Conservation (phyloP, 768 basidiomycete genomes). For the Tremella fuciformis region DNA sequence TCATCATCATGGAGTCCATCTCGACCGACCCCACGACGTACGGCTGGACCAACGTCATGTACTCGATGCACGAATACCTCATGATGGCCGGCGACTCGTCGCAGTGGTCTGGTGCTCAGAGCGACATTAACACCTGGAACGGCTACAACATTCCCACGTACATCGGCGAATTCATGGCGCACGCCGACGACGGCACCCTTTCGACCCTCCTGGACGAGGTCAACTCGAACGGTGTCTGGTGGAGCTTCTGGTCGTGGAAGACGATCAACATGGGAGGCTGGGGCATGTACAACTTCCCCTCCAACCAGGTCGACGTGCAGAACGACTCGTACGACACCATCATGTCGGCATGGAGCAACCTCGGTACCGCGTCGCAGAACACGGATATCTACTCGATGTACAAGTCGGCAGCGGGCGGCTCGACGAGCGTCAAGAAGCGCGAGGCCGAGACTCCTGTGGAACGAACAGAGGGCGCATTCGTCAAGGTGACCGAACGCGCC, state of each 20-base stretch:
- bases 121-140: slow-evolving; percentile 29
- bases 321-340: slow-evolving; percentile 38
- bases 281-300: slow-evolving; percentile 37
- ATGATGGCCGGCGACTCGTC: slow-evolving; percentile 39
- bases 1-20: slow-evolving; percentile 45
- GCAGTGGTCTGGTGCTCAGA: slow-evolving; percentile 20
- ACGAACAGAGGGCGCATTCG: not conserved
- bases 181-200: slow-evolving; percentile 25
- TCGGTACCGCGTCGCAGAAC: slow-evolving; percentile 22
- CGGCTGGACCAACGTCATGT: slow-evolving; percentile 47
- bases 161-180: slow-evolving; percentile 45
- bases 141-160: slow-evolving; percentile 32
- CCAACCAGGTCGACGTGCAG: slow-evolving; percentile 29
- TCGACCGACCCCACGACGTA: slow-evolving; percentile 34
- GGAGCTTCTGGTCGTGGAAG: slow-evolving; percentile 39
- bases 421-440: slow-evolving; percentile 11
- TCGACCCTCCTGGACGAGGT: slow-evolving; percentile 34
- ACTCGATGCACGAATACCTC: slow-evolving; percentile 46
- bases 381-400: slow-evolving; percentile 21
- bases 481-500: slow-evolving; percentile 3
- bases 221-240: slow-evolving; percentile 32
- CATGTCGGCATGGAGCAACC: slow-evolving; percentile 31
- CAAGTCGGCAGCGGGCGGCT: slow-evolving; percentile 24
- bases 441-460: not conserved
- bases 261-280: slow-evolving; percentile 29